Percentiles rank a stretch among this genome's conserved stretches.
phyloP scores from a whole-genome alignment of 2,329 filamentous ascomycete species.

The Sporothrix pallida region DNA sequence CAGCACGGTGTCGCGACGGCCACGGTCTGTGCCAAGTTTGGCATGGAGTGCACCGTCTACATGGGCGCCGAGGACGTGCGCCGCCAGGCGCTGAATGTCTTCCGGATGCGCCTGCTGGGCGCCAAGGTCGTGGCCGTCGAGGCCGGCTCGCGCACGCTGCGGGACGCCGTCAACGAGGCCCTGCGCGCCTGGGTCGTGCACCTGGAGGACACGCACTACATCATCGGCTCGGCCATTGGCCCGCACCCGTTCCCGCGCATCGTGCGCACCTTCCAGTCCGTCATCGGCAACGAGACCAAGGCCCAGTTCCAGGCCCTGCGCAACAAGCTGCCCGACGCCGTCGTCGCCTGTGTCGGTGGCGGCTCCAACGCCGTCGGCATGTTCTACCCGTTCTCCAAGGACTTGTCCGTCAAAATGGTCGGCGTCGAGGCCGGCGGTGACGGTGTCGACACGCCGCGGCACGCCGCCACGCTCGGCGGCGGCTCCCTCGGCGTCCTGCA shows the following conservation, averaged over 20 bases:
- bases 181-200: slow-evolving; percentile 92
- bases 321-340: slow-evolving; percentile 90
- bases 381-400: slow-evolving; percentile 95
- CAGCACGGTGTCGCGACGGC: slow-evolving; percentile 98
- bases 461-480: slow-evolving; percentile 85
- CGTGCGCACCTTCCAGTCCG: slow-evolving; percentile 94
- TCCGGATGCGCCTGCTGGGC: slow-evolving; percentile 95
- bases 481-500: slow-evolving; percentile 93
- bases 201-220: slow-evolving; percentile 94
- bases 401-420: slow-evolving; percentile 82
- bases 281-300: slow-evolving; percentile 95
- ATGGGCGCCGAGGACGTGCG: slow-evolving; percentile 99
- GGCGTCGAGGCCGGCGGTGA: slow-evolving; percentile 96
- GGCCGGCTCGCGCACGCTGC: slow-evolving; percentile 81
- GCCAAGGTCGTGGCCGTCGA: slow-evolving; percentile 93
- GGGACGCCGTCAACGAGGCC: slow-evolving; percentile 93
- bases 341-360: slow-evolving; percentile 95
- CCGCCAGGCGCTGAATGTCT: slow-evolving; percentile 94
- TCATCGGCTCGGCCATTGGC: slow-evolving; percentile 96
- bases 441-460: slow-evolving; percentile 81
- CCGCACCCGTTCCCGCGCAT: slow-evolving; percentile 98
- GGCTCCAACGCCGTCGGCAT: slow-evolving; percentile 95
- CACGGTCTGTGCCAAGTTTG: slow-evolving; percentile 96
- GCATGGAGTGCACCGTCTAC: slow-evolving; percentile 96
- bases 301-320: slow-evolving; percentile 83